Conservation (phyloP, 768 basidiomycete genomes). For the Harrya chromipes region DNA sequence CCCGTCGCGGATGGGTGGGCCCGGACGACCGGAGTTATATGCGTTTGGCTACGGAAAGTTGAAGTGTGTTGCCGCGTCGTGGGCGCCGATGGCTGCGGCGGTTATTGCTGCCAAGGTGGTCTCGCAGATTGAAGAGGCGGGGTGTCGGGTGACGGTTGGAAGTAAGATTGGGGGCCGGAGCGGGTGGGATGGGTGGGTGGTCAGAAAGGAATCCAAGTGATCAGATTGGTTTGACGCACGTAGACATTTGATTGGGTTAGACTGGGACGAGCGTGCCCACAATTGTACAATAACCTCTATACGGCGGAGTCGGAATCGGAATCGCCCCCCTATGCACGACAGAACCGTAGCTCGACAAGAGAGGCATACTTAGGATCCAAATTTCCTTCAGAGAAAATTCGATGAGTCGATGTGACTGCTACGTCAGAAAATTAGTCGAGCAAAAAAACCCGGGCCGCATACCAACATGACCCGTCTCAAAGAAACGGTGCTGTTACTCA, state of each 20-base stretch:
- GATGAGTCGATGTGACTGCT: too few species aligned
- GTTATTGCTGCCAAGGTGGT: slow-evolving; percentile 45
- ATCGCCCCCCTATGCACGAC: too few species aligned
- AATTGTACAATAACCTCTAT: too few species aligned
- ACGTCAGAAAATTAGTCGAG: too few species aligned
- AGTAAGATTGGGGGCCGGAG: slow-evolving; percentile 38
- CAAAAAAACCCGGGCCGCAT: too few species aligned
- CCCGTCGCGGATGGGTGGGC: slow-evolving; percentile 18
- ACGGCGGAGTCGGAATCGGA: too few species aligned
- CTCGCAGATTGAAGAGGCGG: slow-evolving; percentile 26
- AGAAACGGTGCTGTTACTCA: too few species aligned
- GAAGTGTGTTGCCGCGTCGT: slow-evolving; percentile 42
- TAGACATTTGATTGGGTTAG: too few species aligned
- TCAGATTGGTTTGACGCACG: not conserved
- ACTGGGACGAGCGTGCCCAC: too few species aligned
- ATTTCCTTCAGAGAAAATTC: too few species aligned
- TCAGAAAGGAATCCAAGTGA: slow-evolving; percentile 6
- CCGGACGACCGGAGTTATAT: slow-evolving; percentile 21
- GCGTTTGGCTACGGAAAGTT: slow-evolving; percentile 46
- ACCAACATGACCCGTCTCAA: too few species aligned
- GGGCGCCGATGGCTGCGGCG: slow-evolving; percentile 58
- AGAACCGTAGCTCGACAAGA: too few species aligned
- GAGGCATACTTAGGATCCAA: slow-evolving; percentile 15
- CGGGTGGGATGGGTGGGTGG: slow-evolving; percentile 48
- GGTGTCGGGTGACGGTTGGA: slow-evolving; percentile 17